A percentile compares a stretch with the other conserved stretches of the same genome.
Conservation (phyloP, 164 flowering plant genomes). For the Sextonia rubra region DNA sequence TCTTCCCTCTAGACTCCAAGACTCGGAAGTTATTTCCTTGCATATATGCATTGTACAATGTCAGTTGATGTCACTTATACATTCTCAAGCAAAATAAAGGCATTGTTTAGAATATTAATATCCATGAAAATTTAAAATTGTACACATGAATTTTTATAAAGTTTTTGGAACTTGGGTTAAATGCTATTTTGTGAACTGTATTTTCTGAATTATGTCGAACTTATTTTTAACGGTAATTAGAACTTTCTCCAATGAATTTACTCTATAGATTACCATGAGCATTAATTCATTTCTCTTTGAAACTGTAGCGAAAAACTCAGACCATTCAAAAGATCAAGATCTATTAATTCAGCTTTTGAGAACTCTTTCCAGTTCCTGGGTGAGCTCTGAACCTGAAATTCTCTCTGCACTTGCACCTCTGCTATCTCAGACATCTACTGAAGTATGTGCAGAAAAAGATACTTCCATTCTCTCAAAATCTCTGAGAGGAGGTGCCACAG, state of each 20-base stretch:
- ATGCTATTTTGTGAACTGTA: neutral
- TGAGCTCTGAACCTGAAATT: constrained; percentile 25
- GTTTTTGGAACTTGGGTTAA: neutral
- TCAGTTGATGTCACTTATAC: neutral
- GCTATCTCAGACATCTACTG: constrained; percentile 22
- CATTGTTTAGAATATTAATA: neutral
- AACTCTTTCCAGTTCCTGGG: constrained; percentile 30
- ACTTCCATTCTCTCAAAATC: constrained; percentile 18
- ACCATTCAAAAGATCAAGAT: constrained; percentile 44
- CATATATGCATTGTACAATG: neutral
- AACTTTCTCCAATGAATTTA: neutral
- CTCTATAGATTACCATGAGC: neutral
- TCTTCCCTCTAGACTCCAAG: too few relatives aligned
- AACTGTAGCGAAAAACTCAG: constrained; percentile 38
- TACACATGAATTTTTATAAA: neutral
- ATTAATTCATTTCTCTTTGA: constrained; percentile 7
- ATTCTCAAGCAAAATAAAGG: neutral
- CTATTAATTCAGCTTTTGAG: constrained; percentile 43
- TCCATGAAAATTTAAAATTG: neutral
- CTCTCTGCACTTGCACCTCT: constrained; percentile 27
- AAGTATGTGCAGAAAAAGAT: constrained; percentile 12
- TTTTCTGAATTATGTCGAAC: neutral
- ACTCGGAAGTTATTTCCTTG: neutral
- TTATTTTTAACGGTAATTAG: neutral
- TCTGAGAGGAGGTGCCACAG: constrained; percentile 9